A percentile compares a stretch with the other conserved stretches of the same genome.
These are phyloP conservation scores for Yamagishiella unicocca DNA, from an alignment of 139 green algal species.

Conservation along the genomic window DNA sequence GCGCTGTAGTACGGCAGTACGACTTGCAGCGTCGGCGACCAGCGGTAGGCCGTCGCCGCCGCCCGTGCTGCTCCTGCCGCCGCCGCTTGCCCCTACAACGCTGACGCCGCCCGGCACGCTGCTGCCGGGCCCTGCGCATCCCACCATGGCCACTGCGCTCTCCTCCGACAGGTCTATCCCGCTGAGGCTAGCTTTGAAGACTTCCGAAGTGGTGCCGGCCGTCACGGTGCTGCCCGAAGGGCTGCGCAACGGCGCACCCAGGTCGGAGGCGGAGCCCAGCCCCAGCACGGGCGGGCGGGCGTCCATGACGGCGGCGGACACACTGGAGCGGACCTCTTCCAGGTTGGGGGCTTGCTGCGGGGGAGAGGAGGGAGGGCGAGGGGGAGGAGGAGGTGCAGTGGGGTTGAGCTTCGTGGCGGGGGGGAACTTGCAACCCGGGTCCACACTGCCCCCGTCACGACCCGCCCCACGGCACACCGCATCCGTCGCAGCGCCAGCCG, in stretches of 20 bases:
- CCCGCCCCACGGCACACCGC: no score
- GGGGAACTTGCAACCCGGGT: no score
- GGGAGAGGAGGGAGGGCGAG: background rate
- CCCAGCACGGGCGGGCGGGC: background rate
- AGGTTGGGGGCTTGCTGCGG: background rate
- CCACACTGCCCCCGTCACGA: no score
- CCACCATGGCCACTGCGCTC: background rate
- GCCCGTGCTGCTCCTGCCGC: background rate
- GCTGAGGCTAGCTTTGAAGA: conserved; percentile 19
- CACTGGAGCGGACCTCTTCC: conserved; percentile 51
- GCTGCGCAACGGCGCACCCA: background rate
- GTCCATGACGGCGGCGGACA: conserved; percentile 47
- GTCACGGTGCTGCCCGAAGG: background rate
- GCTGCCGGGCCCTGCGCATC: background rate
- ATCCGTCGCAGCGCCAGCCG: background rate
- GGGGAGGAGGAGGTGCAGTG: background rate
- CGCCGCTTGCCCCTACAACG: background rate
- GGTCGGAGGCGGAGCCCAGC: background rate
- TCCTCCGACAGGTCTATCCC: conserved; percentile 17
- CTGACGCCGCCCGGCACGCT: background rate
- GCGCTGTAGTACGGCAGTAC: conserved; percentile 74
- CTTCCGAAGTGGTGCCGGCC: background rate
- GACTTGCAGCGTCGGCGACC: conserved; percentile 21
- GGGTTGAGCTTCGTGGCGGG: no score
- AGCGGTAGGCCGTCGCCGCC: background rate